Evolutionary conservation across 257 asterid species (phyloP).

Genomic region (Solanum ahanhuiri): DNA sequence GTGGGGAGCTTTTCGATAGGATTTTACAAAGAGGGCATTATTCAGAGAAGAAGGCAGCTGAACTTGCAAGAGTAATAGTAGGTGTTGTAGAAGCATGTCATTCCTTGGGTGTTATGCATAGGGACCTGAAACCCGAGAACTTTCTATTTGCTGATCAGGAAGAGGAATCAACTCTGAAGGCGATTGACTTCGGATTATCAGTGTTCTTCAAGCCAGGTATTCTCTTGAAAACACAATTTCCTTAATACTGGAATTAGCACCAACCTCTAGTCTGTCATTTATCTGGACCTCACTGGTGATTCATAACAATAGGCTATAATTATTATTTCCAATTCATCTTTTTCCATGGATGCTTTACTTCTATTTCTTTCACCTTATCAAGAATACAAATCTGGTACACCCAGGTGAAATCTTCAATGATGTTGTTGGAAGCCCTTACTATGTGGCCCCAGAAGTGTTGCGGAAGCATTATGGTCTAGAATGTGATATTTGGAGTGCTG

Average conservation of each 20-base stretch:
- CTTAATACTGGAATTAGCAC: not conserved
- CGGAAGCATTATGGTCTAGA: slow-evolving; percentile 51
- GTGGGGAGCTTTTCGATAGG: slow-evolving; percentile 90
- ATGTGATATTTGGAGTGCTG: slow-evolving; percentile 74
- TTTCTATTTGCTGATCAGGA: slow-evolving; percentile 51
- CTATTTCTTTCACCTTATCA: slow-evolving; percentile 1
- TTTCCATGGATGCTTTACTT: not conserved
- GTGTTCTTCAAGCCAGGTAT: slow-evolving; percentile 86
- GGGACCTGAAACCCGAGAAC: slow-evolving; percentile 89
- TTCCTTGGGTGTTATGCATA: slow-evolving; percentile 84
- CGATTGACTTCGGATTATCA: slow-evolving; percentile 81
- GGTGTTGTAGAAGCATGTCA: slow-evolving; percentile 77
- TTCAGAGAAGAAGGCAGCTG: slow-evolving; percentile 84
- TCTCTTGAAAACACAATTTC: not conserved
- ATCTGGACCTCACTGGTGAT: not conserved
- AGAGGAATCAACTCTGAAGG: slow-evolving; percentile 62
- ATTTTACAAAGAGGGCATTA: slow-evolving; percentile 78
- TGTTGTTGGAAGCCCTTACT: slow-evolving; percentile 70
- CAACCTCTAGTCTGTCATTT: not conserved
- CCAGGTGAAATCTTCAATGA: slow-evolving; percentile 44
- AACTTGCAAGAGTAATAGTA: slow-evolving; percentile 71
- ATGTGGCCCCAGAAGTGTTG: slow-evolving; percentile 62
- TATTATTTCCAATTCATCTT: not conserved
- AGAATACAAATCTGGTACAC: not conserved
- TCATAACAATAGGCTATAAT: not conserved